Percentiles rank a stretch among this genome's conserved stretches.
These are phyloP conservation scores for Phytophthora fragariaefolia DNA, from an alignment of 352 stramenopile species.

Conservation along the genomic window DNA sequence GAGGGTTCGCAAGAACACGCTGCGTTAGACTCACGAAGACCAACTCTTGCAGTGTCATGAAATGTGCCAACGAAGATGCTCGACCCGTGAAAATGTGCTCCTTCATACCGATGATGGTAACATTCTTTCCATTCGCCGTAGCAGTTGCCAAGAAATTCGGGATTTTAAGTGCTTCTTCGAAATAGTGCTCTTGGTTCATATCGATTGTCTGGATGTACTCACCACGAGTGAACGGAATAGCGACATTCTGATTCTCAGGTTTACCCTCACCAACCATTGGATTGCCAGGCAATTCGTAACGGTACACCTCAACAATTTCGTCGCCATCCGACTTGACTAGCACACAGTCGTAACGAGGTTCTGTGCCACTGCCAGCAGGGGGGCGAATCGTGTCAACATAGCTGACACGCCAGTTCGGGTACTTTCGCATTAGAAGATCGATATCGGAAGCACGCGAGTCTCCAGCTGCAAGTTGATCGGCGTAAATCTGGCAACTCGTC, in stretches of 20 bases:
- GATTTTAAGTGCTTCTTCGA: slow-evolving; percentile 91
- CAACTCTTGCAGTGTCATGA: slow-evolving; percentile 90
- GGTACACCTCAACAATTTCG: slow-evolving; percentile 89
- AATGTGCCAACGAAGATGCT: slow-evolving; percentile 83
- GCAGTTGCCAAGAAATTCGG: slow-evolving; percentile 86
- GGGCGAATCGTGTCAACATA: slow-evolving; percentile 89
- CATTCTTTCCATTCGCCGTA: slow-evolving; percentile 65
- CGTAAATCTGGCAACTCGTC: slow-evolving; percentile 91
- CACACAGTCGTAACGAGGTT: slow-evolving; percentile 83
- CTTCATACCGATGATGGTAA: slow-evolving; percentile 90
- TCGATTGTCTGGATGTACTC: slow-evolving; percentile 92
- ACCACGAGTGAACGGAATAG: slow-evolving; percentile 84
- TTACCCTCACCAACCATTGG: slow-evolving; percentile 88
- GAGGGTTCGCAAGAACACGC: slow-evolving; percentile 76
- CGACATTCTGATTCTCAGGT: slow-evolving; percentile 90
- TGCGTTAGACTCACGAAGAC: slow-evolving; percentile 90
- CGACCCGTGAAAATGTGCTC: slow-evolving; percentile 91
- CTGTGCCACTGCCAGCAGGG: slow-evolving; percentile 65
- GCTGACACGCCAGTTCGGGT: slow-evolving; percentile 93
- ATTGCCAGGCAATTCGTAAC: slow-evolving; percentile 85
- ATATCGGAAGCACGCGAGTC: slow-evolving; percentile 94
- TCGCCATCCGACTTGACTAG: slow-evolving; percentile 86
- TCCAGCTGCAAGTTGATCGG: slow-evolving; percentile 73
- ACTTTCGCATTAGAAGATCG: slow-evolving; percentile 96
- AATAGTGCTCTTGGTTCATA: slow-evolving; percentile 93